Conservation (phyloP, 140 eudicot genomes). For the Ambrosia hybrid region DNA sequence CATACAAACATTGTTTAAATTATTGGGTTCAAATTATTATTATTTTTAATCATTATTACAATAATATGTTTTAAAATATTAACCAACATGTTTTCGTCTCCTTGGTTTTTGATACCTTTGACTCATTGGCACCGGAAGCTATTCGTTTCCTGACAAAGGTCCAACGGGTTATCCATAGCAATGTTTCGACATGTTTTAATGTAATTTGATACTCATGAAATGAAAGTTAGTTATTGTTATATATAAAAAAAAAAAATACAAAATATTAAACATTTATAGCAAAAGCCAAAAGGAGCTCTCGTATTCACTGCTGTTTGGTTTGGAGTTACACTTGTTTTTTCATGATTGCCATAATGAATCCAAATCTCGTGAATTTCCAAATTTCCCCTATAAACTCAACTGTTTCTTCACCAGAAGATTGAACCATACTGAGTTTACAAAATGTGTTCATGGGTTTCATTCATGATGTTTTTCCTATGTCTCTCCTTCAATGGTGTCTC, state of each 20-base stretch:
- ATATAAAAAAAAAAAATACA: no score
- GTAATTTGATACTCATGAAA: no score
- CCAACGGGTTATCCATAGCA: no score
- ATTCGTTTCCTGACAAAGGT: no score
- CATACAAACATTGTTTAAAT: not conserved
- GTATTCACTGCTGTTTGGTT: constrained; percentile 33
- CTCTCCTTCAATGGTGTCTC: constrained; percentile 37
- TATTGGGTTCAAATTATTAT: no score
- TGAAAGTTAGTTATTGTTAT: no score
- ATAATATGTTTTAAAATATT: no score
- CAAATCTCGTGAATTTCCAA: constrained; percentile 13
- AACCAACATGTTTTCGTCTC: no score
- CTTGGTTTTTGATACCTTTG: no score
- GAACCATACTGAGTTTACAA: constrained; percentile 17
- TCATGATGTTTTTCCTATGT: constrained; percentile 27
- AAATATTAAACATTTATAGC: not conserved
- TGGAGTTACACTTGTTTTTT: constrained; percentile 38
- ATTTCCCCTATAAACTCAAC: constrained; percentile 14
- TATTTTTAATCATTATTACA: no score
- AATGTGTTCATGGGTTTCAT: constrained; percentile 27
- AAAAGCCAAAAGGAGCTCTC: not conserved
- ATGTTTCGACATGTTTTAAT: no score
- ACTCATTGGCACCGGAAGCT: no score
- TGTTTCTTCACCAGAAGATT: constrained; percentile 4
- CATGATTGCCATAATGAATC: constrained; percentile 44